Conservation (phyloP, 2,329 filamentous ascomycete genomes). For the Rutstroemia sydowiana region DNA sequence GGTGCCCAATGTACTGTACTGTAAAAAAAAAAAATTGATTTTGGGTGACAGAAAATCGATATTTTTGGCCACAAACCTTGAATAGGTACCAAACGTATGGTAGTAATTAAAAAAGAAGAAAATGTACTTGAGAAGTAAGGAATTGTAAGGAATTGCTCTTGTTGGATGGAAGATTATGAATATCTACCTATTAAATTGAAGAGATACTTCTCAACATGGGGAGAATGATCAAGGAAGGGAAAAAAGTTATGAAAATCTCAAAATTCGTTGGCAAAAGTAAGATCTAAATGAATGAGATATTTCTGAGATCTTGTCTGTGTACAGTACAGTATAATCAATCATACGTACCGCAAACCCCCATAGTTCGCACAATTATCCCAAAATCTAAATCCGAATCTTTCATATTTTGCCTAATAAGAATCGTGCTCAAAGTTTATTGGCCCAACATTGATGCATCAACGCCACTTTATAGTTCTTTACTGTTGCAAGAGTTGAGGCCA, state of each 20-base stretch:
- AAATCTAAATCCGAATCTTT: not conserved
- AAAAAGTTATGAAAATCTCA: no score
- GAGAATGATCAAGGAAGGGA: no score
- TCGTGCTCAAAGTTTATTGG: slow-evolving; percentile 28
- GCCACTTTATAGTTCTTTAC: slow-evolving; percentile 29
- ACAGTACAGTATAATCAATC: not conserved
- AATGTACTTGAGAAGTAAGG: no score
- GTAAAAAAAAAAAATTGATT: not conserved
- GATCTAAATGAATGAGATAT: no score
- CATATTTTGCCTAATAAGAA: slow-evolving; percentile 21
- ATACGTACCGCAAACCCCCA: not conserved
- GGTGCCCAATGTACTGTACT: slow-evolving; percentile 20
- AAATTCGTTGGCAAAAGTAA: no score
- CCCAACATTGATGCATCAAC: slow-evolving; percentile 16
- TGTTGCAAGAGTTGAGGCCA: no score
- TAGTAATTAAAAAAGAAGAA: not conserved
- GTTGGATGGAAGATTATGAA: no score
- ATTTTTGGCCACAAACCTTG: not conserved
- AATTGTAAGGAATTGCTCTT: no score
- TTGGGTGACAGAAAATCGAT: not conserved
- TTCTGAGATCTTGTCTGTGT: no score
- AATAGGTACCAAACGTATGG: not conserved
- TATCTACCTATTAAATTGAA: no score
- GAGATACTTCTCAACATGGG: no score
- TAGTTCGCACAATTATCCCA: not conserved